A percentile compares a stretch with the other conserved stretches of the same genome.
These are phyloP conservation scores for Xylariales sp. DNA, from an alignment of 2,329 filamentous ascomycete genomes.

Conservation along the genomic window DNA sequence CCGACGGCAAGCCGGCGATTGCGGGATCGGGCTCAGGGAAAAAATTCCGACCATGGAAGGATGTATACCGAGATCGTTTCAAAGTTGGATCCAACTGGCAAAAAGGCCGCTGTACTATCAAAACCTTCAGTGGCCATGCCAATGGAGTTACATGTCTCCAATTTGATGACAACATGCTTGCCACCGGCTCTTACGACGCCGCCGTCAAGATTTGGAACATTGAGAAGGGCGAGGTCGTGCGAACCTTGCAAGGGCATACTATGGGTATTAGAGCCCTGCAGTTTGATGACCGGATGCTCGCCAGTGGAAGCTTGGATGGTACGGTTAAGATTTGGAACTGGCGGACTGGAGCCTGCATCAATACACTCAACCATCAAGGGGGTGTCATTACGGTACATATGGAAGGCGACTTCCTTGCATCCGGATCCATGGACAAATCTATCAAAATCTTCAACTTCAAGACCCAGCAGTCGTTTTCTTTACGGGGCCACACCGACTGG, in stretches of 20 bases:
- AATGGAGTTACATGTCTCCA: constrained; percentile 80
- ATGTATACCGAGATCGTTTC: constrained; percentile 94
- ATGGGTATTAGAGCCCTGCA: constrained; percentile 88
- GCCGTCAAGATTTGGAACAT: constrained; percentile 98
- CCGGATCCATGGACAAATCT: constrained; percentile 88
- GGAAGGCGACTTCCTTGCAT: constrained; percentile 84
- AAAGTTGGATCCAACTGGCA: constrained; percentile 99
- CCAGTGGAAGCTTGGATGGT: constrained; percentile 88
- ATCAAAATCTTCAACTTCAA: constrained; percentile 95
- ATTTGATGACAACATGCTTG: constrained; percentile 89
- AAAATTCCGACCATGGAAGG: constrained; percentile 85
- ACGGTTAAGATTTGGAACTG: constrained; percentile 97
- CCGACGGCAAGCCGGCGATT: constrained; percentile 34
- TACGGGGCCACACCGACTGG: constrained; percentile 91
- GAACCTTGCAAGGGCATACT: constrained; percentile 86
- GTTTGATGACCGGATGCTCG: constrained; percentile 91
- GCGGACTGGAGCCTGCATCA: constrained; percentile 88
- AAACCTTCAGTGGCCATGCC: constrained; percentile 84
- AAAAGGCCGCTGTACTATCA: constrained; percentile 87
- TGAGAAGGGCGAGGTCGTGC: constrained; percentile 84
- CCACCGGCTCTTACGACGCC: constrained; percentile 93
- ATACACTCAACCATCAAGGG: constrained; percentile 80
- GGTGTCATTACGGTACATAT: constrained; percentile 92
- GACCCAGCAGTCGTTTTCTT: constrained; percentile 80
- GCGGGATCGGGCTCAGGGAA: constrained; percentile 54